A percentile compares a stretch with the other conserved stretches of the same genome.
Evolutionary conservation across 2,329 filamentous ascomycete species (phyloP).

Genomic region (Lasiodiplodia gonubiensis): DNA sequence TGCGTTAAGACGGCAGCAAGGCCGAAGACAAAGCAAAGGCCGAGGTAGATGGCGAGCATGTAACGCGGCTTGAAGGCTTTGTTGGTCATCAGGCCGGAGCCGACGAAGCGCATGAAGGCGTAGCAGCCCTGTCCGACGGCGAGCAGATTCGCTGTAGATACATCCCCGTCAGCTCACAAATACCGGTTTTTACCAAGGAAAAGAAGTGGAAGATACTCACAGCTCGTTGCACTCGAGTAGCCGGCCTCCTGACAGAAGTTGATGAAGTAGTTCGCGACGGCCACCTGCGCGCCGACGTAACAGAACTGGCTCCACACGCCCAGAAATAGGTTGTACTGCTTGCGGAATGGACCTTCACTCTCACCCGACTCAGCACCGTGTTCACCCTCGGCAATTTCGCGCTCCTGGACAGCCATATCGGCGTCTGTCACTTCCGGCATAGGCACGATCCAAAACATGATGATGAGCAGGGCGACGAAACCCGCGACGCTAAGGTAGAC

Average conservation of each 20-base stretch:
- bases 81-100: slow-evolving; percentile 31
- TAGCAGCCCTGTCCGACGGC: slow-evolving; percentile 33
- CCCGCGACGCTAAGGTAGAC: slow-evolving; percentile 68
- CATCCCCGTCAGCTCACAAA: not conserved
- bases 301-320: slow-evolving; percentile 24
- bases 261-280: slow-evolving; percentile 29
- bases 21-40: slow-evolving; percentile 32
- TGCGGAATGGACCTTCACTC: slow-evolving; percentile 27
- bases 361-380: not conserved
- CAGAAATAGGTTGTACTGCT: slow-evolving; percentile 32
- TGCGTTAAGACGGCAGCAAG: slow-evolving; percentile 30
- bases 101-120: slow-evolving; percentile 35
- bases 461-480: slow-evolving; percentile 63
- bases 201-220: slow-evolving; percentile 11
- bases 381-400: slow-evolving; percentile 10
- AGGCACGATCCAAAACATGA: slow-evolving; percentile 66
- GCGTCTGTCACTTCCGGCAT: slow-evolving; percentile 67
- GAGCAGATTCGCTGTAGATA: slow-evolving; percentile 31
- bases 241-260: slow-evolving; percentile 32
- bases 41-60: slow-evolving; percentile 33
- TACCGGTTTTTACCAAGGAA: not conserved
- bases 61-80: slow-evolving; percentile 29
- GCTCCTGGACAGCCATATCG: slow-evolving; percentile 56
- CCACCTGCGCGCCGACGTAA: slow-evolving; percentile 25
- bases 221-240: slow-evolving; percentile 30